These are phyloP conservation scores for Hericium alpestre DNA, from an alignment of 768 basidiomycete species.

Conservation along the genomic window DNA sequence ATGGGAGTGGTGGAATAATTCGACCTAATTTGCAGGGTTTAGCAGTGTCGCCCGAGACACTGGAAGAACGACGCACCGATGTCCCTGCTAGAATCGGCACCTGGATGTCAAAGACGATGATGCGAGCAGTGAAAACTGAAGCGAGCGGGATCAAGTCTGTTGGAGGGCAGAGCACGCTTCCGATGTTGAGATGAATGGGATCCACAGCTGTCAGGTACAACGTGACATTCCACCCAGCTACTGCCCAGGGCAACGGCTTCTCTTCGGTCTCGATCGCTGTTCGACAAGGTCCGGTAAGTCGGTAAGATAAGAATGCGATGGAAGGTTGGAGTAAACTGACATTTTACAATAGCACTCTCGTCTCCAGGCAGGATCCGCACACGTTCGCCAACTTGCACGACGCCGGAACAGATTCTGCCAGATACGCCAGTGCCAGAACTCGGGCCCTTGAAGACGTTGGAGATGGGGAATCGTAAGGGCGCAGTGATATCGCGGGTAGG, in stretches of 20 bases:
- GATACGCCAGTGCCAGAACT: slow-evolving; percentile 68
- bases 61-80: slow-evolving; percentile 39
- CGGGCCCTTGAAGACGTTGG: slow-evolving; percentile 91
- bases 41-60: neutral
- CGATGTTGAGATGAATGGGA: slow-evolving; percentile 75
- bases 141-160: slow-evolving; percentile 66
- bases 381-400: slow-evolving; percentile 87
- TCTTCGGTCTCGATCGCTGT: slow-evolving; percentile 83
- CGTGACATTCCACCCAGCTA: slow-evolving; percentile 83
- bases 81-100: slow-evolving; percentile 82
- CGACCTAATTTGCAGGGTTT: slow-evolving; percentile 36
- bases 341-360: slow-evolving; percentile 72
- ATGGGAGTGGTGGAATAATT: slow-evolving; percentile 88
- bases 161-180: slow-evolving; percentile 78
- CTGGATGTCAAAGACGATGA: slow-evolving; percentile 89
- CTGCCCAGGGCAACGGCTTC: slow-evolving; percentile 71
- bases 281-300: neutral
- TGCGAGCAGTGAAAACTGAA: slow-evolving; percentile 68
- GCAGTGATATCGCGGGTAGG: slow-evolving; percentile 66
- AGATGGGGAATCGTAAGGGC: slow-evolving; percentile 79
- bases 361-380: slow-evolving; percentile 86
- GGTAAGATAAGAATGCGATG: neutral
- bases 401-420: slow-evolving; percentile 77
- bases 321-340: slow-evolving; percentile 21
- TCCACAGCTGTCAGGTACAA: slow-evolving; percentile 79